Conservation (phyloP, 116 monocot genomes). For the Dioscorea cayenensis region DNA sequence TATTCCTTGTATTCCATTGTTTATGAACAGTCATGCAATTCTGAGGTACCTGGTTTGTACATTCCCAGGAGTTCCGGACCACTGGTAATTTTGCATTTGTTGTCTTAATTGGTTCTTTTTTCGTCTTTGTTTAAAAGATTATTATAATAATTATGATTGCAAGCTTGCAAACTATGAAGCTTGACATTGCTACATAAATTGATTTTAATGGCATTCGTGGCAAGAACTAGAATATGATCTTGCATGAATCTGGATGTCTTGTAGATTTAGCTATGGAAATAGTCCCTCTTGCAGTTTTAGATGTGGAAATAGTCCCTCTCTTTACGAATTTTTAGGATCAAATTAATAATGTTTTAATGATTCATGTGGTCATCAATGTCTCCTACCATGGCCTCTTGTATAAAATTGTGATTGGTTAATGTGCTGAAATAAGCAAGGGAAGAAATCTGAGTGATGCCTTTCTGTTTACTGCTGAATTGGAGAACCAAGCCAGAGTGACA, state of each 20-base stretch:
- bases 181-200: neutral
- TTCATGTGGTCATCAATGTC: no score
- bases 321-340: neutral
- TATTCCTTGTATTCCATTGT: neutral
- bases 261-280: neutral
- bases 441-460: no score
- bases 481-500: no score
- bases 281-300: no score
- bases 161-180: neutral
- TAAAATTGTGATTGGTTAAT: no score
- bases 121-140: neutral
- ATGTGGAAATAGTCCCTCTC: neutral
- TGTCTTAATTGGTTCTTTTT: neutral
- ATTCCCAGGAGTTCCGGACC: conserved; percentile 59
- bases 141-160: no score
- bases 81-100: conserved; percentile 46
- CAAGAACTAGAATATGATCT: neutral
- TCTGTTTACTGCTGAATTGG: no score
- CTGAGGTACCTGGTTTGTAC: conserved; percentile 65
- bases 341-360: neutral
- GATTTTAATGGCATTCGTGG: neutral
- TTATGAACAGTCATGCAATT: conserved; percentile 67
- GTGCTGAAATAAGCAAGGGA: no score
- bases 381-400: no score
- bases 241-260: neutral